Percentiles rank a stretch among this genome's conserved stretches.
phyloP scores from a whole-genome alignment of 768 basidiomycete species.

The Psilocybe cubensis region DNA sequence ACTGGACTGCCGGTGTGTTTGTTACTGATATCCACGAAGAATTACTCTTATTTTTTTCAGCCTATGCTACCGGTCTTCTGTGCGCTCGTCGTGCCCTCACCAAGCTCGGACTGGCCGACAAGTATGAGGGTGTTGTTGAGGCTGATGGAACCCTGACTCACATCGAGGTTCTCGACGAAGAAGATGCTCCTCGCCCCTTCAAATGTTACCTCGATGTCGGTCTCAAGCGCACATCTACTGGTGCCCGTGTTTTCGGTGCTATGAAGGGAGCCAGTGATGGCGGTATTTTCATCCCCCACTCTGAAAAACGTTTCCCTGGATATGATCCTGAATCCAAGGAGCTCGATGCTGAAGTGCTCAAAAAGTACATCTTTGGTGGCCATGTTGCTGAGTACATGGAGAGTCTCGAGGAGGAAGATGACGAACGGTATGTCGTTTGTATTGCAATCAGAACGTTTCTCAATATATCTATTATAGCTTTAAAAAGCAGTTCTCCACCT shows the following conservation, averaged over 20 bases:
- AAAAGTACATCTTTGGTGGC: constrained; percentile 97
- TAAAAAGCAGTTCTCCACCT: constrained; percentile 96
- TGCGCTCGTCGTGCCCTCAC: constrained; percentile 92
- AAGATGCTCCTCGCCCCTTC: constrained; percentile 98
- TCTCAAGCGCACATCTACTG: constrained; percentile 96
- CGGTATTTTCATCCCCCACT: constrained; percentile 97
- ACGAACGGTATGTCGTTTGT: constrained; percentile 70
- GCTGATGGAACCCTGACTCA: constrained; percentile 84
- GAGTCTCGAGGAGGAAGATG: constrained; percentile 98
- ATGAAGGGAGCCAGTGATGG: constrained; percentile 99
- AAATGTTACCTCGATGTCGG: constrained; percentile 99
- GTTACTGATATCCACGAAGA: not conserved
- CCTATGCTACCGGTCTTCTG: constrained; percentile 97
- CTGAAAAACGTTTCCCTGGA: constrained; percentile 97
- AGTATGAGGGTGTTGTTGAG: constrained; percentile 93
- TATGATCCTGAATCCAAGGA: constrained; percentile 92
- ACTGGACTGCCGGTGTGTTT: constrained; percentile 90
- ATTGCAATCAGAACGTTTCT: not conserved
- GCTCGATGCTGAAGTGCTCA: constrained; percentile 91
- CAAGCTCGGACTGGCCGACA: constrained; percentile 96
- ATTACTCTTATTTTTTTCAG: constrained; percentile 39
- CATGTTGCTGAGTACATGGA: constrained; percentile 99
- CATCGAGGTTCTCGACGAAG: constrained; percentile 87
- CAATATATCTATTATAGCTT: constrained; percentile 53
- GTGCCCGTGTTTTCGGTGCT: constrained; percentile 96